A percentile compares a stretch with the other conserved stretches of the same genome.
Conservation (phyloP, 345 rosid genomes). For the Syzygium jambos region DNA sequence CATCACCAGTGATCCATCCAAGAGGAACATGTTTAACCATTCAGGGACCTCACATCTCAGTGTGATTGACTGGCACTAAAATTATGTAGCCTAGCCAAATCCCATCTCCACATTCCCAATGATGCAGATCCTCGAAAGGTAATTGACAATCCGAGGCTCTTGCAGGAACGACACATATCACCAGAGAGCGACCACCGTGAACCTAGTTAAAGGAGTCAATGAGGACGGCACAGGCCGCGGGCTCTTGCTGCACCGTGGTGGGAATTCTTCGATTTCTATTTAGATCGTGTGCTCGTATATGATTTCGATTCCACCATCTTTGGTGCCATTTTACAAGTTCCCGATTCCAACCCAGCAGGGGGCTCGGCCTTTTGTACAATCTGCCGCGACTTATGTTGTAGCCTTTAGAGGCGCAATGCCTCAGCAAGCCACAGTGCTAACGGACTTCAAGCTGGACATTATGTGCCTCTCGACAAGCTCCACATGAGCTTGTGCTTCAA, state of each 20-base stretch:
- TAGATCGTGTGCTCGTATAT: not conserved
- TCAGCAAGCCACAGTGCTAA: not conserved
- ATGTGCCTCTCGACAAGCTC: not conserved
- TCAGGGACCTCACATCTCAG: too few relatives aligned
- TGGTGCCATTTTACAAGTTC: not conserved
- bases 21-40: too few relatives aligned
- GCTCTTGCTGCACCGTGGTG: slow-evolving; percentile 3
- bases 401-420: not conserved
- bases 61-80: too few relatives aligned
- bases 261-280: too few relatives aligned
- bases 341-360: not conserved
- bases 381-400: slow-evolving; percentile 24
- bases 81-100: too few relatives aligned
- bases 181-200: too few relatives aligned
- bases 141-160: too few relatives aligned
- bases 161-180: slow-evolving; percentile 1
- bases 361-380: not conserved
- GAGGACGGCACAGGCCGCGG: slow-evolving; percentile 33
- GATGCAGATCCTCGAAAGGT: too few relatives aligned
- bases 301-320: not conserved
- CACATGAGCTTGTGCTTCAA: too few relatives aligned
- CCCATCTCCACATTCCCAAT: too few relatives aligned
- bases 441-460: not conserved
- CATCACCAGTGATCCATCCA: too few relatives aligned
- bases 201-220: too few relatives aligned